Conservation (phyloP, 1,284 basidiomycete genomes). For the Malassezia slooffiae region DNA sequence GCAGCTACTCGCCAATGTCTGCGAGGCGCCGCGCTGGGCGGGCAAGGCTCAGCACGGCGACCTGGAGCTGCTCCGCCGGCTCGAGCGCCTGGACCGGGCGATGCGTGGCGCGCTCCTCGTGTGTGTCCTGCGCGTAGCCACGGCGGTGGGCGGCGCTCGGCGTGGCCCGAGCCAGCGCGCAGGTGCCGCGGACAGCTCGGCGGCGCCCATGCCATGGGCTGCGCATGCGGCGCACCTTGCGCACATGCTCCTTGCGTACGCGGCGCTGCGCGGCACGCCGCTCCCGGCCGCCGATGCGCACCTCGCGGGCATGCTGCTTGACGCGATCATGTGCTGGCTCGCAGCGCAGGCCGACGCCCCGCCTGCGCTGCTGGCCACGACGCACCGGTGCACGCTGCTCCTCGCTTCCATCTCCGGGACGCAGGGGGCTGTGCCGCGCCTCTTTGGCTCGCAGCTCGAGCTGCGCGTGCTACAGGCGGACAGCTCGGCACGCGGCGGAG, state of each 20-base stretch:
- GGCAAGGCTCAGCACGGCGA: conserved; percentile 7
- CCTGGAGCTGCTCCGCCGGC: conserved; percentile 9
- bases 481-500: too few species aligned
- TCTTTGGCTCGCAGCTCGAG: conserved; percentile 1
- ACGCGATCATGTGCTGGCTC: neutral
- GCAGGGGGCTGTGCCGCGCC: neutral
- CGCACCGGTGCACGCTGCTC: neutral
- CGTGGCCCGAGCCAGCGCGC: too few species aligned
- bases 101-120: conserved; percentile 15
- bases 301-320: neutral
- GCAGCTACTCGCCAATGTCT: neutral
- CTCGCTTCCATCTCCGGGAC: neutral
- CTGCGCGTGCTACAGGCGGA: too few species aligned
- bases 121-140: conserved; percentile 7
- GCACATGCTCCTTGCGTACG: conserved; percentile 1
- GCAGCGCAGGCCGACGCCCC: too few species aligned
- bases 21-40: conserved; percentile 6
- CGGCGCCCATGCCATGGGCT: too few species aligned
- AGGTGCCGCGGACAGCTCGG: too few species aligned
- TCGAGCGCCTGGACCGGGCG: conserved; percentile 19
- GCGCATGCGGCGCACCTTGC: neutral
- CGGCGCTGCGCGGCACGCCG: neutral
- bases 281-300: neutral
- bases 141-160: conserved; percentile 3
- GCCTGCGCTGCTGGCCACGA: too few species aligned